Conservation (phyloP, 441 rosid species). For the Aleurites moluccanus region DNA sequence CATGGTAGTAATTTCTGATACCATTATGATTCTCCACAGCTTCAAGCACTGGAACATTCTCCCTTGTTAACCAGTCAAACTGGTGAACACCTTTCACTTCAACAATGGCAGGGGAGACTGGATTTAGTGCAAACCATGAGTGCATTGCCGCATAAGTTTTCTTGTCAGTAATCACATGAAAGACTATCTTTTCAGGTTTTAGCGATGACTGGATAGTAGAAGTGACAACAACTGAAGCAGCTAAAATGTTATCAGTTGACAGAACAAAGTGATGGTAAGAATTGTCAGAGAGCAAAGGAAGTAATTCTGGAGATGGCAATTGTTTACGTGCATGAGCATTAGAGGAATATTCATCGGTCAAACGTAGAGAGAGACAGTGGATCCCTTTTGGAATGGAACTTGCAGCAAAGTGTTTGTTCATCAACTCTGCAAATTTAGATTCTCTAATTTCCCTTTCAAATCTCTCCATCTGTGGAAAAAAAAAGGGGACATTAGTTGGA, state of each 20-base stretch:
- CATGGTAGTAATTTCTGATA: slow-evolving; percentile 88
- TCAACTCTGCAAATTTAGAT: slow-evolving; percentile 84
- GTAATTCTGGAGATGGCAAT: slow-evolving; percentile 94
- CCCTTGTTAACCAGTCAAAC: slow-evolving; percentile 98
- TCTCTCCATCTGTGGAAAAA: slow-evolving; percentile 76
- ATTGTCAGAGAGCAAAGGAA: slow-evolving; percentile 89
- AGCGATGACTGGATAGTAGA: slow-evolving; percentile 84
- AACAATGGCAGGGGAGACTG: slow-evolving; percentile 79
- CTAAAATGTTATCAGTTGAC: slow-evolving; percentile 94
- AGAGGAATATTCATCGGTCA: slow-evolving; percentile 97
- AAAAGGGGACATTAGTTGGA: slow-evolving; percentile 18
- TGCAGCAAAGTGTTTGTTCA: slow-evolving; percentile 99
- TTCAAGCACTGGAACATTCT: slow-evolving; percentile 98
- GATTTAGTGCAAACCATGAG: slow-evolving; percentile 97
- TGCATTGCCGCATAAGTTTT: slow-evolving; percentile 99
- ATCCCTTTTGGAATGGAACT: slow-evolving; percentile 97
- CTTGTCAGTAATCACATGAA: slow-evolving; percentile 98
- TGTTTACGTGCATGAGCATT: slow-evolving; percentile 99
- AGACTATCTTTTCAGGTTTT: slow-evolving; percentile 87
- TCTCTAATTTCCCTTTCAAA: slow-evolving; percentile 84
- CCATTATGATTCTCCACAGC: slow-evolving; percentile 92
- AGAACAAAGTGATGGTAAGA: slow-evolving; percentile 84
- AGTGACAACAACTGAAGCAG: slow-evolving; percentile 95
- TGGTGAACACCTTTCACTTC: slow-evolving; percentile 98
- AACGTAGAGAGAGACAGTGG: slow-evolving; percentile 87